phyloP scores from a whole-genome alignment of 73 alveolate species.

The Breviolum minutum region DNA sequence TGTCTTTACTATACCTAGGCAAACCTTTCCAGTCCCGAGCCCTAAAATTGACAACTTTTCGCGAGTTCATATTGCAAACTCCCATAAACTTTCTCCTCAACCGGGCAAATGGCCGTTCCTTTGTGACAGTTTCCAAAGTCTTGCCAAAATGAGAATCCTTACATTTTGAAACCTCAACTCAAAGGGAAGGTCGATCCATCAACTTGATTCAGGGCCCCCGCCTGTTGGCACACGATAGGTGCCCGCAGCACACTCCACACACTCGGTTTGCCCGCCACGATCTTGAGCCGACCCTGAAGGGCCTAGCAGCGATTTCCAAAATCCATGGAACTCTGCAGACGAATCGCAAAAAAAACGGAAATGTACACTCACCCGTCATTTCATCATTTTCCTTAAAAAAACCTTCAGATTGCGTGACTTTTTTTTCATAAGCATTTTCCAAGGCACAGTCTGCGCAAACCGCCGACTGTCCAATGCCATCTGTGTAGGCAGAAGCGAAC shows the following conservation, averaged over 20 bases:
- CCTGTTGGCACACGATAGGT: constrained; percentile 31
- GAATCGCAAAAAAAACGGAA: too few relatives aligned
- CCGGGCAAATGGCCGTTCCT: too few relatives aligned
- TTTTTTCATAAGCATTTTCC: not conserved
- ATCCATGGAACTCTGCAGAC: too few relatives aligned
- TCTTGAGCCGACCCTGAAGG: constrained; percentile 39
- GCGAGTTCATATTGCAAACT: too few relatives aligned
- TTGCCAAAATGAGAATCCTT: not conserved
- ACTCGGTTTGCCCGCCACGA: constrained; percentile 46
- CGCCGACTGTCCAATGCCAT: not conserved
- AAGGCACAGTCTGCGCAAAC: constrained; percentile 4
- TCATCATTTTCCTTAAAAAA: not conserved
- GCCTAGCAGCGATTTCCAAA: not conserved
- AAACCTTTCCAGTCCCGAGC: too few relatives aligned
- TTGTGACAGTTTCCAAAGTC: too few relatives aligned
- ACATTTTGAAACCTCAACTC: too few relatives aligned
- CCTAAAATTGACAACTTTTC: too few relatives aligned
- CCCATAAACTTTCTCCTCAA: too few relatives aligned
- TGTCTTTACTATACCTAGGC: too few relatives aligned
- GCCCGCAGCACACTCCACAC: constrained; percentile 21
- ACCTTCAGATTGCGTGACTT: not conserved
- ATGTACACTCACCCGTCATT: not conserved
- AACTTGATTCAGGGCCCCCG: not conserved
- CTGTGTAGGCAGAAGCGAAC: not conserved
- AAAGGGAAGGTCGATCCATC: too few relatives aligned